Percentiles rank a stretch among this genome's conserved stretches.
Evolutionary conservation across 305 asterid genomes (phyloP).

Genomic region (Rubia balearica): DNA sequence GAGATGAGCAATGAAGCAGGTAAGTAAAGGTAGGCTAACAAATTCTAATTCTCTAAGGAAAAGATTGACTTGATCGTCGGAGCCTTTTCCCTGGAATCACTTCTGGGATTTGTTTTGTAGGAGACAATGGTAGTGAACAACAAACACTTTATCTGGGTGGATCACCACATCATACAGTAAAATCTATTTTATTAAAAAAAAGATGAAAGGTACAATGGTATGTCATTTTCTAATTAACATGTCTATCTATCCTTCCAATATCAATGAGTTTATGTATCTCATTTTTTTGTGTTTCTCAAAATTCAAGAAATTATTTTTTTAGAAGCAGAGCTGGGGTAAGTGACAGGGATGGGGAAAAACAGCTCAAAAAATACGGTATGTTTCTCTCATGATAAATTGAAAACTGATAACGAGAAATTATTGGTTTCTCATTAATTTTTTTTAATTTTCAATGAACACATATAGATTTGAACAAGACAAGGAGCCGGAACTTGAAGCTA

Average conservation of each 20-base stretch:
- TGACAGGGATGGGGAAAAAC: constrained; percentile 79
- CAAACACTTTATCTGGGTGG: too few relatives aligned
- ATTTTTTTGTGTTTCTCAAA: constrained; percentile 17
- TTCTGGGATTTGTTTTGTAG: too few relatives aligned
- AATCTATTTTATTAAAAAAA: constrained; percentile 91
- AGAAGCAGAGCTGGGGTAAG: constrained; percentile 94
- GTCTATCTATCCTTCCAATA: constrained; percentile 1
- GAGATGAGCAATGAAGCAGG: too few relatives aligned
- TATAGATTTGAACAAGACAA: constrained; percentile 97
- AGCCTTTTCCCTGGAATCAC: too few relatives aligned
- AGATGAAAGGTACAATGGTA: constrained; percentile 99
- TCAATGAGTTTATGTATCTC: constrained; percentile 9
- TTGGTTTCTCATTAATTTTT: not conserved
- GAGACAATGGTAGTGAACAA: too few relatives aligned
- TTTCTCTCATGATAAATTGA: constrained; percentile 3
- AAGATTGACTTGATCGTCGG: too few relatives aligned
- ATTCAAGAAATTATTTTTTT: constrained; percentile 79
- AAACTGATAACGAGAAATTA: not conserved
- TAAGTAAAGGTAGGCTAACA: too few relatives aligned
- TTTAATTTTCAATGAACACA: constrained; percentile 8
- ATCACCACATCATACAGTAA: constrained; percentile 45
- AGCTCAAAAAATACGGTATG: constrained; percentile 84
- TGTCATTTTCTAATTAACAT: constrained; percentile 9
- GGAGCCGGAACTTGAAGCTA: constrained; percentile 82
- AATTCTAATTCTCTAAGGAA: too few relatives aligned